Base-by-base conservation (phyloP, 1,284 basidiomycete genomes). In the Moesziomyces sp. region DNA sequence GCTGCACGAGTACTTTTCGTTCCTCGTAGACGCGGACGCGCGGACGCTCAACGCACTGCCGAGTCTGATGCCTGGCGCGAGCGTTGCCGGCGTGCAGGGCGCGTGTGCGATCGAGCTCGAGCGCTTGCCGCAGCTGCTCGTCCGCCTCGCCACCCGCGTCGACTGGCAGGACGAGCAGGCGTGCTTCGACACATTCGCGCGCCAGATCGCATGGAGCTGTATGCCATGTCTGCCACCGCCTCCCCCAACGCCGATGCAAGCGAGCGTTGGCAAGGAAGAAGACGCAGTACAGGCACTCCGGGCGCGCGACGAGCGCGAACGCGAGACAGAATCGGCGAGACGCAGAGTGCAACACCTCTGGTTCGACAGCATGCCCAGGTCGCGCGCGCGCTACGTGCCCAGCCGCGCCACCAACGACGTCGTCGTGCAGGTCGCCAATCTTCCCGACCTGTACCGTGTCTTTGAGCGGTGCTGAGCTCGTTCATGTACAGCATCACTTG, bases 1-100 rank as follows among this genome's bases (percentile, higher is more conserved):
- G 95, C 86, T 99, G 1, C 86, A 89, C 10, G 96, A 98, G 78
- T 98, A 99, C 85, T 99, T 98, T 81, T 91, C 90, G 0, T 84
- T 99, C 21, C 51, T 57, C 21, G 23, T 83, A 24, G 84, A 86
- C 42, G 87, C 88, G 3, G 85, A 87, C 0, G 85, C 88, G 0
- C 93, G 92, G 0, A 84, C 87, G 13, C 86, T 98, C 5, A 88
- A 91, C 67, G 89, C 88, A 53, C 81, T 99, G 6, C 97, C 97
- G 0, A 86, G 93, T 46, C 85, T 99, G 3, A 86, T 98, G 38
- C 88, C 89, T 48, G 92, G 91, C 80, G 91, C 90, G 2, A 93
- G 93, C 0, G 91, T 93, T 81, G 87, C 96, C 8, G 23, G 44
- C 28, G 44, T 13, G 7, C 13, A 13, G 28, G 46, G 14, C 14